Base-by-base conservation (phyloP, 768 basidiomycete genomes). In the Coprinopsis strossmayeri region DNA sequence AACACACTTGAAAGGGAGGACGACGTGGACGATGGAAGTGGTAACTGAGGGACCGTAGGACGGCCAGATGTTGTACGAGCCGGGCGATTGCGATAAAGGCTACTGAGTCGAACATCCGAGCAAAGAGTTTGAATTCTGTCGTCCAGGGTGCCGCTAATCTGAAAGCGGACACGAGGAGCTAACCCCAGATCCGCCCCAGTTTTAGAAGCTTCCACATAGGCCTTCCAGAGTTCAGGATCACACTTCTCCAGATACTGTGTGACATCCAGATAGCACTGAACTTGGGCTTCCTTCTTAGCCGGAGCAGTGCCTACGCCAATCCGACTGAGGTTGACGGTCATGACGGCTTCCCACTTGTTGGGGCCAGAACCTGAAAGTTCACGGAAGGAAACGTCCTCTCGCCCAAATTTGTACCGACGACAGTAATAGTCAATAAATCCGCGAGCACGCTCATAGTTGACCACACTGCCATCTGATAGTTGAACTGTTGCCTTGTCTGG, bases 341-440 rank as follows among this genome's bases (percentile, higher is more conserved):
- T 82, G 51, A 80, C 65, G 2, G 84, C 85, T 55, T 89, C 79
- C 88, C 90, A 92, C 4, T 56, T 63, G 21, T 59, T 57, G 17
- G 61, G 65, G 34, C 57, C 37, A 13, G 57, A 37, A 43, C 59
- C 55, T 25, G 46, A 56, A 7, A 51, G 13, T 53, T 70, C 69
- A 1, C 68, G 64, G 51, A 76, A 85, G 12, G 73, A 71, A 51
- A 95, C 65, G 42, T 87, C 84, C 2, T 91, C 90, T 53, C 77
- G 78, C 9, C 74, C 71, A 58, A 93, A 93, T 21, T 70, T 69
- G 61, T 81, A 96, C 28, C 81, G 74, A 38, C 81, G 77, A 61
- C 92, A 95, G 58, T 97, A 97, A 63, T 87, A 97, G 54, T 94
- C 93, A 85, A 96, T 93, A 70, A 97, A 97, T 51, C 77, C 80